These are phyloP conservation scores for Ceratobasidium papillatum DNA, from an alignment of 1,284 basidiomycete species.

Conservation along the genomic window DNA sequence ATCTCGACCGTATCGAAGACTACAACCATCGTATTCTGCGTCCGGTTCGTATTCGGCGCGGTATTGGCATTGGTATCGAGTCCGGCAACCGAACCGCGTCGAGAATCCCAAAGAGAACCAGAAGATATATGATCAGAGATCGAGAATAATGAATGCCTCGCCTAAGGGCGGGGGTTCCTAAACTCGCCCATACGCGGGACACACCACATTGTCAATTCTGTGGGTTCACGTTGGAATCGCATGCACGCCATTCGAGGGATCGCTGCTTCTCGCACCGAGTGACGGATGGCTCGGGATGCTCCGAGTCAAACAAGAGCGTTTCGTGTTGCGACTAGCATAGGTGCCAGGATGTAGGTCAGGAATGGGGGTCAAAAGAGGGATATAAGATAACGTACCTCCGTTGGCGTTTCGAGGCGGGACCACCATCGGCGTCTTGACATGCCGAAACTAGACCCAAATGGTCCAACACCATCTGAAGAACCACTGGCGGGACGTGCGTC, in stretches of 20 bases:
- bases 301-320: constrained; percentile 22
- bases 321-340: not conserved
- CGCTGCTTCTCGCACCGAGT: constrained; percentile 25
- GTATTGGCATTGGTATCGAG: not conserved
- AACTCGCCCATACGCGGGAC: constrained; percentile 30
- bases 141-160: too few species aligned
- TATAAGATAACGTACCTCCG: not conserved
- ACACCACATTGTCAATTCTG: constrained; percentile 12
- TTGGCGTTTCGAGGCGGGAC: not conserved
- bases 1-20: constrained; percentile 15
- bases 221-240: constrained; percentile 17
- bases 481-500: constrained; percentile 22
- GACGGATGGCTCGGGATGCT: constrained; percentile 20
- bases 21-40: not conserved
- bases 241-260: constrained; percentile 31
- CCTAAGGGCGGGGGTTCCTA: too few species aligned
- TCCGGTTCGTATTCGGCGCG: not conserved
- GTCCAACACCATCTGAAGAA: constrained; percentile 17
- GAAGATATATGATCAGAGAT: too few species aligned
- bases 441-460: constrained; percentile 12
- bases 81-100: constrained; percentile 1
- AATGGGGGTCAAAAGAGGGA: not conserved
- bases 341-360: not conserved
- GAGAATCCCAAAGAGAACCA: not conserved
- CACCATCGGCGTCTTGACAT: constrained; percentile 37